These are phyloP conservation scores for Lactifluus echinatus DNA, from an alignment of 768 basidiomycete genomes.

Conservation along the genomic window DNA sequence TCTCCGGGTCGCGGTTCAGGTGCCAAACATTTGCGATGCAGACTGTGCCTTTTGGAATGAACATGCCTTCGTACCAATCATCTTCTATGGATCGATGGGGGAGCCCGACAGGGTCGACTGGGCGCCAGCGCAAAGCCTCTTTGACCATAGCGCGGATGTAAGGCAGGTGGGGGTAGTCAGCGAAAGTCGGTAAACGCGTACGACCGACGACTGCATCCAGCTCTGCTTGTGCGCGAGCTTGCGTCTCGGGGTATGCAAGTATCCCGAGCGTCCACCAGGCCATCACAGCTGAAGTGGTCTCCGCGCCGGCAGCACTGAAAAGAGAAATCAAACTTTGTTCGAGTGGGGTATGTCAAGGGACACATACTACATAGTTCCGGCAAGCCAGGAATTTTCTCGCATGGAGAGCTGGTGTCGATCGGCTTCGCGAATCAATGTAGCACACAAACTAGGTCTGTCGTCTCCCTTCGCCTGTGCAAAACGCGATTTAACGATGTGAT, in stretches of 20 bases:
- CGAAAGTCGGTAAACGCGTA: conserved; percentile 14
- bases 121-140: conserved; percentile 18
- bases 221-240: conserved; percentile 16
- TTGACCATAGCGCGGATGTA: conserved; percentile 20
- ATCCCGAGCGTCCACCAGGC: conserved; percentile 19
- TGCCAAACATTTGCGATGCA: conserved; percentile 20
- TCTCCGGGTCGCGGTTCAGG: conserved; percentile 16
- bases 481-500: not conserved
- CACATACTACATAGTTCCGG: conserved; percentile 22
- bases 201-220: conserved; percentile 19
- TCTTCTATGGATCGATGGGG: conserved; percentile 20
- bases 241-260: conserved; percentile 17
- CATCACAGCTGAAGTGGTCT: conserved; percentile 19
- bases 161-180: conserved; percentile 15
- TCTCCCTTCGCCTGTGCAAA: conserved; percentile 7
- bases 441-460: conserved; percentile 11
- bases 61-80: conserved; percentile 20
- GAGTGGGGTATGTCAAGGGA: not conserved
- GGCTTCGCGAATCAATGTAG: conserved; percentile 9
- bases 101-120: conserved; percentile 17
- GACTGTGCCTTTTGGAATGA: conserved; percentile 18
- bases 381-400: conserved; percentile 20
- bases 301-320: conserved; percentile 17
- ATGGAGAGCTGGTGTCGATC: conserved; percentile 8
- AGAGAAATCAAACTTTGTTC: not conserved